phyloP scores from a whole-genome alignment of 768 basidiomycete genomes.

The Russula vinacea region DNA sequence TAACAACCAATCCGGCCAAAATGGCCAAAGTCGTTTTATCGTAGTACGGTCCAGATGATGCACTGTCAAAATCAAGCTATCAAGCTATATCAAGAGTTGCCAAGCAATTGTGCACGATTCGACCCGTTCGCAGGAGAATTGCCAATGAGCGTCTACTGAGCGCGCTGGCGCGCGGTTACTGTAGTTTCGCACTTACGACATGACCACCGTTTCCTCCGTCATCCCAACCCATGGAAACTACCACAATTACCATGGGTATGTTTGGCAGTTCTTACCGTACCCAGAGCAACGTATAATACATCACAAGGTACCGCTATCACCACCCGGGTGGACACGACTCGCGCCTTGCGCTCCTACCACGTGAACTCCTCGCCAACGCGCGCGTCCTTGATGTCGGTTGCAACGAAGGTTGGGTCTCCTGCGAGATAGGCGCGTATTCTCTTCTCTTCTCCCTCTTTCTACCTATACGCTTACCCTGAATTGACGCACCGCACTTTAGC shows the following conservation, averaged over 20 bases:
- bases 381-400: slow-evolving; percentile 28
- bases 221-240: slow-evolving; percentile 30
- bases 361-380: slow-evolving; percentile 13
- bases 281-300: not conserved
- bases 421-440: slow-evolving; percentile 32
- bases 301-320: slow-evolving; percentile 20
- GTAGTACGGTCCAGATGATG: no score
- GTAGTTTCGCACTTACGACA: not conserved
- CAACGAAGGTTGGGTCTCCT: slow-evolving; percentile 25
- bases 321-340: slow-evolving; percentile 44
- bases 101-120: no score
- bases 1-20: no score
- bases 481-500: slow-evolving; percentile 42
- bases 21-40: no score
- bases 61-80: no score
- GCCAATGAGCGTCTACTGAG: no score
- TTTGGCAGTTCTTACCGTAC: not conserved
- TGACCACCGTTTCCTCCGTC: slow-evolving; percentile 21
- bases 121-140: no score
- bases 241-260: slow-evolving; percentile 31
- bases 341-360: slow-evolving; percentile 58
- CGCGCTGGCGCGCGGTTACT: no score
- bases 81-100: no score
- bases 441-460: slow-evolving; percentile 29
- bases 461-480: not conserved